Percentiles rank a stretch among this genome's conserved stretches.
Conservation (phyloP, 1,284 basidiomycete genomes). For the Chondrostereum purpureum region DNA sequence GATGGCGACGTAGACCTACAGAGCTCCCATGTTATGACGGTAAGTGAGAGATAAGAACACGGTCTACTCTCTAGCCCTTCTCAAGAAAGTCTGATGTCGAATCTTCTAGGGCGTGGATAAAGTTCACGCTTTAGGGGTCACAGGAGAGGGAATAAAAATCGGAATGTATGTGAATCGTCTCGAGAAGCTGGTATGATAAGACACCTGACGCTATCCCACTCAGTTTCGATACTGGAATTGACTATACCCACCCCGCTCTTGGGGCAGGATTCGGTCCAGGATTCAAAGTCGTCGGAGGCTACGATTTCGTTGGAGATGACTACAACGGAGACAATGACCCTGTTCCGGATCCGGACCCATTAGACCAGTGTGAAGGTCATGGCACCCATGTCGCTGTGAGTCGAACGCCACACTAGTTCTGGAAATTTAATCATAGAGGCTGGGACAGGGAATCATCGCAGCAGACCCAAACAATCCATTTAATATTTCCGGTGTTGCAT, state of each 20-base stretch:
- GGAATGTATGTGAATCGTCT: constrained; percentile 29
- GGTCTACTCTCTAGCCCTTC: too few relatives aligned
- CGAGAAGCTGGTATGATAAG: neutral
- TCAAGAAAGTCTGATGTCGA: neutral
- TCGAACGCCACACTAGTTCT: neutral
- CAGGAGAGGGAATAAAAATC: constrained; percentile 46
- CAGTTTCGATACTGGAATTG: constrained; percentile 28
- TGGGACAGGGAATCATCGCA: constrained; percentile 40
- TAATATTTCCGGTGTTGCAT: constrained; percentile 38
- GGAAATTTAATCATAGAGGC: neutral
- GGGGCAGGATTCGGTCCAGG: constrained; percentile 47
- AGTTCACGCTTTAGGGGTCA: constrained; percentile 42
- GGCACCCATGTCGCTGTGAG: constrained; percentile 43
- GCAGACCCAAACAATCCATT: constrained; percentile 40
- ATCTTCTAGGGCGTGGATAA: constrained; percentile 33
- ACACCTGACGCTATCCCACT: too few relatives aligned
- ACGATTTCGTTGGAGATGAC: constrained; percentile 39
- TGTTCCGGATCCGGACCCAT: constrained; percentile 29
- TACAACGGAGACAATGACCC: constrained; percentile 28
- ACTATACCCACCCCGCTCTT: constrained; percentile 47
- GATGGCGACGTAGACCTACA: constrained; percentile 15
- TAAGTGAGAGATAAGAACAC: constrained; percentile 10
- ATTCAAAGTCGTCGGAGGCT: constrained; percentile 40
- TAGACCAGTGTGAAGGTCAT: constrained; percentile 35
- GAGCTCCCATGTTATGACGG: constrained; percentile 29